A percentile compares a stretch with the other conserved stretches of the same genome.
phyloP scores from a whole-genome alignment of 2,329 filamentous ascomycete species.

The Ophiosphaerella korrae region DNA sequence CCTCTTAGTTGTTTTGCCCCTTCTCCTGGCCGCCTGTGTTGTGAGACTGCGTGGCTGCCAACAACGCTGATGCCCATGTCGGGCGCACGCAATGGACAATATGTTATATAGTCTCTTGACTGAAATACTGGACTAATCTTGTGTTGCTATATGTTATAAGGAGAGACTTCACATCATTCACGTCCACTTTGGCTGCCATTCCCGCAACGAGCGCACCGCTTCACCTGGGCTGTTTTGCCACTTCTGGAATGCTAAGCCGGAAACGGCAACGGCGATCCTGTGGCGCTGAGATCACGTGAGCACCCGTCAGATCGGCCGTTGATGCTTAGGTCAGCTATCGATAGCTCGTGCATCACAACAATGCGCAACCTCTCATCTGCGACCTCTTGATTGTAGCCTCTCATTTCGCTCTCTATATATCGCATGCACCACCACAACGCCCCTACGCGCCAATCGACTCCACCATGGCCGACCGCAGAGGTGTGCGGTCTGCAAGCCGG shows the following conservation, averaged over 20 bases:
- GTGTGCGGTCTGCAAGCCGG: conserved; percentile 40
- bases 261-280: conserved; percentile 8
- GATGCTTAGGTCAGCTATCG: background rate
- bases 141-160: too few relatives aligned
- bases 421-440: conserved; percentile 12
- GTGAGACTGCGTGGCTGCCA: background rate
- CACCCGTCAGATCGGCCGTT: conserved; percentile 3
- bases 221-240: background rate
- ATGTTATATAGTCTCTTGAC: too few relatives aligned
- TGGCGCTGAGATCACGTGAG: conserved; percentile 16
- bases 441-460: conserved; percentile 1
- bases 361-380: background rate
- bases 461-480: conserved; percentile 41
- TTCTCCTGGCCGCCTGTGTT: conserved; percentile 21
- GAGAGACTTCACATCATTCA: too few relatives aligned
- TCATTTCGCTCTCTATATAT: conserved; percentile 1
- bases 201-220: too few relatives aligned
- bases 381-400: background rate
- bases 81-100: too few relatives aligned
- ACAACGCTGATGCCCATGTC: too few relatives aligned
- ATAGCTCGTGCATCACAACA: conserved; percentile 15
- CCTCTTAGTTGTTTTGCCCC: conserved; percentile 22
- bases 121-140: too few relatives aligned
- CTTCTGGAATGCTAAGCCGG: conserved; percentile 5
- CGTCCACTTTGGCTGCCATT: too few relatives aligned